A percentile compares a stretch with the other conserved stretches of the same genome.
Evolutionary conservation across 2,329 filamentous ascomycete species (phyloP).

Genomic region (Penicillium paneum): DNA sequence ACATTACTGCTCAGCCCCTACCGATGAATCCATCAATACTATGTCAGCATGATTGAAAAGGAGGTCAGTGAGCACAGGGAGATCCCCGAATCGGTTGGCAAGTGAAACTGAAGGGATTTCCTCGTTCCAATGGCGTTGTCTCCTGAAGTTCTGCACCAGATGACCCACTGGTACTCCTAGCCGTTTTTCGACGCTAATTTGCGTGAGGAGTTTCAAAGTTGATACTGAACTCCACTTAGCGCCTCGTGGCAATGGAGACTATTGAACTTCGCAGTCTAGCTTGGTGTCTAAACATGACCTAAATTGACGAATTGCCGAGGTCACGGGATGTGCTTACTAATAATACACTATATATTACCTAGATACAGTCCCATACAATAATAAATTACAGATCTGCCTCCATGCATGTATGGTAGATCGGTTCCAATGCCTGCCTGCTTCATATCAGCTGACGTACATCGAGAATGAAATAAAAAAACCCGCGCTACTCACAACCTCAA

Average conservation of each 20-base stretch:
- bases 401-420: no score
- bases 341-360: no score
- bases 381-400: no score
- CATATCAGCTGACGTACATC: no score
- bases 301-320: no score
- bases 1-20: background rate
- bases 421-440: no score
- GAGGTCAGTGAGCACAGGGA: background rate
- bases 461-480: no score
- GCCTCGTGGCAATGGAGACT: slow-evolving; percentile 13
- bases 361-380: no score
- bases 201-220: background rate
- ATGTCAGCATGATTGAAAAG: background rate
- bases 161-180: slow-evolving; percentile 30
- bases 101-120: background rate
- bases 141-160: slow-evolving; percentile 16
- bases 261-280: slow-evolving; percentile 3
- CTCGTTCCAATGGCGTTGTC: slow-evolving; percentile 6
- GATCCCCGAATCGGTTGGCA: background rate
- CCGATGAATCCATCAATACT: background rate
- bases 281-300: background rate
- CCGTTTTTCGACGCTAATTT: slow-evolving; percentile 18
- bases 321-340: no score
- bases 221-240: slow-evolving; percentile 1
- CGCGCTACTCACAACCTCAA: no score